A percentile compares a stretch with the other conserved stretches of the same genome.
These are phyloP conservation scores for Pisolithus sp. DNA, from an alignment of 768 basidiomycete species.

Conservation along the genomic window DNA sequence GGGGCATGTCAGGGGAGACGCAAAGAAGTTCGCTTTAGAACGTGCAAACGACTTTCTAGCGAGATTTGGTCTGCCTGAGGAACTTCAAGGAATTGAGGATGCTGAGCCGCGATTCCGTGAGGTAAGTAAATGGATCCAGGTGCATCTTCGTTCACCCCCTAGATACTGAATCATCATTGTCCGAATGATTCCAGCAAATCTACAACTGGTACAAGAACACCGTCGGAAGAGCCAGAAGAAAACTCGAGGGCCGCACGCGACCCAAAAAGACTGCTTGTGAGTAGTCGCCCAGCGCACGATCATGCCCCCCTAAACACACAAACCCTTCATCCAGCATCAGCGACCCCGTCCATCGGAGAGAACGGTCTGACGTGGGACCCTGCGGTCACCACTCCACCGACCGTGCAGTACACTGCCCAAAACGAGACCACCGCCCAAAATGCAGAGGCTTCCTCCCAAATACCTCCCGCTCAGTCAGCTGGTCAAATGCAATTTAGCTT, in stretches of 20 bases:
- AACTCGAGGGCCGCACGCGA: constrained; percentile 49
- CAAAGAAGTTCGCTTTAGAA: constrained; percentile 63
- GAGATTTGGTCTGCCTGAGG: constrained; percentile 51
- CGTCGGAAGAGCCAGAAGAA: constrained; percentile 52
- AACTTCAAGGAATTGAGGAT: constrained; percentile 50
- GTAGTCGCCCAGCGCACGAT: constrained; percentile 32
- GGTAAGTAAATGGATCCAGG: constrained; percentile 30
- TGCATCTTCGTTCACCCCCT: not conserved
- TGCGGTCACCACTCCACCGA: constrained; percentile 28
- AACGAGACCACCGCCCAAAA: constrained; percentile 10
- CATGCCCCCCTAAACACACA: constrained; percentile 1
- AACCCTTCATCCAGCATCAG: constrained; percentile 1
- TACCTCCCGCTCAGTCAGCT: constrained; percentile 25
- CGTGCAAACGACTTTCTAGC: constrained; percentile 55
- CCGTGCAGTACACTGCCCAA: constrained; percentile 32
- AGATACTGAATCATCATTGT: not conserved
- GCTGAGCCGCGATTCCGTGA: constrained; percentile 56
- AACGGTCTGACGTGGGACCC: constrained; percentile 34
- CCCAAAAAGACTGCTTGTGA: constrained; percentile 42
- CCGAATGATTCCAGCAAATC: constrained; percentile 42
- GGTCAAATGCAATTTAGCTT: constrained; percentile 40
- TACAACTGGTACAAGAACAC: constrained; percentile 76
- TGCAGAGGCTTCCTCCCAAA: constrained; percentile 30
- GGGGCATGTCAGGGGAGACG: constrained; percentile 58
- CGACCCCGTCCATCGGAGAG: constrained; percentile 13